Base-by-base conservation (phyloP, 306 rosid genomes). In the Prunus dulcis region DNA sequence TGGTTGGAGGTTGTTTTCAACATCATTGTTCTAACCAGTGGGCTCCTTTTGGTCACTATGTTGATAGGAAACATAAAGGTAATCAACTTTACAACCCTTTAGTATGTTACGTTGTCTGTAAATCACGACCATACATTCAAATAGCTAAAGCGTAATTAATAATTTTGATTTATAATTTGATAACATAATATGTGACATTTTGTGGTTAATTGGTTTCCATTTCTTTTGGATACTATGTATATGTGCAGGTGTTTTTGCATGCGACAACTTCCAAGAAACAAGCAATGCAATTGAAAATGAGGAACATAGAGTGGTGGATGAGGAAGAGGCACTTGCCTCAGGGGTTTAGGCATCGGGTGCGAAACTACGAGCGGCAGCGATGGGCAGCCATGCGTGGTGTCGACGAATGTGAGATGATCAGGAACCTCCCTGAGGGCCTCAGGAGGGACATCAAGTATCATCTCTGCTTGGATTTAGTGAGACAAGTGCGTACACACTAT, bases 271-370 rank as follows among this genome's bases (percentile, higher is more conserved):
- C 97, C 12, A 95, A 95, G 88, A 95, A 95, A 78, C 98, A 89
- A 78, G 93, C 87, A 9, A 95, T 95, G 98, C 89, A 89, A 74
- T 73, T 92, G 77, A 90, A 82, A 86, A 95, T 95, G 98, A 95
- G 96, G 78, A 92, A 92, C 82, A 70, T 95, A 6, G 98, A 95
- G 73, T 92, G 97, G 98, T 92, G 97, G 98, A 92, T 95, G 98
- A 86, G 88, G 80, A 92, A 90, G 82, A 87, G 97, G 87, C 82
- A 55, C 0, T 79, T 95, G 84, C 98, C 98, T 3, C 84, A 72
- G 43, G 91, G 84, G 17, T 91, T 88, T 28, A 50, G 93, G 68
- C 98, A 95, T 28, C 89, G 97, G 1, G 98, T 95, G 64, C 89
- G 96, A 1, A 92, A 79, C 88, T 95, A 89, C 25, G 98, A 95